phyloP scores from a whole-genome alignment of 2,329 filamentous ascomycete species.

The Aspergillus phoenicis region DNA sequence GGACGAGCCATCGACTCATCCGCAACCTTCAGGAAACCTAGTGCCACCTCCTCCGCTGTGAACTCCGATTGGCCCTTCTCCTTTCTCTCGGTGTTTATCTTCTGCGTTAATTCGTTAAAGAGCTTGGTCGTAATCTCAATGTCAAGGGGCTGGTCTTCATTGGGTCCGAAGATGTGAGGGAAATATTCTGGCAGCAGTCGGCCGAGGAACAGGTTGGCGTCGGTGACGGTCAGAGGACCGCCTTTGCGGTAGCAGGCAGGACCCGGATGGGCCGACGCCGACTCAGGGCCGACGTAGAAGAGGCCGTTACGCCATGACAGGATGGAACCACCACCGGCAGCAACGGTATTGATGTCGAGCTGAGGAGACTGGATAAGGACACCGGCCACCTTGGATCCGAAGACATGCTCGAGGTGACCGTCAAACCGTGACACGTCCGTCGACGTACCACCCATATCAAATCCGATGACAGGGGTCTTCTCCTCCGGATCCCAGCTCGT shows the following conservation, averaged over 20 bases:
- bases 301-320: constrained; percentile 88
- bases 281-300: constrained; percentile 91
- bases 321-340: constrained; percentile 70
- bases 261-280: constrained; percentile 85
- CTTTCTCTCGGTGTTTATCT: constrained; percentile 54
- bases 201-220: constrained; percentile 86
- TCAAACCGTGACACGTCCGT: constrained; percentile 87
- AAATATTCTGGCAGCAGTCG: constrained; percentile 90
- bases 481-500: constrained; percentile 86
- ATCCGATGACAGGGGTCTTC: constrained; percentile 84
- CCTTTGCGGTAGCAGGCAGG: constrained; percentile 92
- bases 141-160: constrained; percentile 82
- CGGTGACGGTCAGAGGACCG: constrained; percentile 85
- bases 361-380: constrained; percentile 91
- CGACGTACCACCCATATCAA: constrained; percentile 93
- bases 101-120: constrained; percentile 73
- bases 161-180: constrained; percentile 90
- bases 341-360: constrained; percentile 92
- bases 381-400: constrained; percentile 91
- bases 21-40: constrained; percentile 47
- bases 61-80: constrained; percentile 57
- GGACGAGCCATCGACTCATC: constrained; percentile 61
- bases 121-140: constrained; percentile 72
- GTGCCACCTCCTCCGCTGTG: constrained; percentile 39
- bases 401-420: constrained; percentile 88